phyloP scores from a whole-genome alignment of 2,329 filamentous ascomycete species.

The Colletotrichum gloeosporioides region DNA sequence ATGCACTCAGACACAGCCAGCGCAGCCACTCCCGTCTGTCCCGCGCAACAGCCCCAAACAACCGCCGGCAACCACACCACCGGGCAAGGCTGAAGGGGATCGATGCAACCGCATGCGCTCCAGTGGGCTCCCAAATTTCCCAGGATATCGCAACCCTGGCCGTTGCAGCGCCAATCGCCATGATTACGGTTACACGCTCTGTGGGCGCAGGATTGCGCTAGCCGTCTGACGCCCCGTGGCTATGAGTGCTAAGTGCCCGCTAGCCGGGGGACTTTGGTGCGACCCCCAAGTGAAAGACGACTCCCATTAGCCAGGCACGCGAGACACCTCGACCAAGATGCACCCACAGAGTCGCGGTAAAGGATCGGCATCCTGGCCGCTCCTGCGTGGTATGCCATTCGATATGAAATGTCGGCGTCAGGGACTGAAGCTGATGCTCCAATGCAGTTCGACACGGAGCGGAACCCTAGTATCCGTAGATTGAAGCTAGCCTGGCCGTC shows the following conservation, averaged over 20 bases:
- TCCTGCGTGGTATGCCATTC: not conserved
- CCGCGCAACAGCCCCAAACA: not conserved
- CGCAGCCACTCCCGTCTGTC: not conserved
- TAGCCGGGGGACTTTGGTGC: not conserved
- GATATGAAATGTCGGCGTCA: not conserved
- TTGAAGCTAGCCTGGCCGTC: not conserved
- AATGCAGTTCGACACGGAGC: not conserved
- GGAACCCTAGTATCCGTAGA: not conserved
- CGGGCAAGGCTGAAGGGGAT: conserved; percentile 2
- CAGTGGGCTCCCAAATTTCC: not conserved
- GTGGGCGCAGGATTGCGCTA: conserved; percentile 8
- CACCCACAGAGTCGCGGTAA: not conserved
- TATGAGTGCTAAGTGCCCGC: not conserved
- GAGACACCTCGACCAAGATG: not conserved
- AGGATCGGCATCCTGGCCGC: not conserved
- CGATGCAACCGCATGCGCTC: not conserved
- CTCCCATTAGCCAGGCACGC: not conserved
- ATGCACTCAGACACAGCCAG: not conserved
- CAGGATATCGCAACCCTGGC: not conserved
- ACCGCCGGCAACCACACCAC: not conserved
- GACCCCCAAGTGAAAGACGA: not conserved
- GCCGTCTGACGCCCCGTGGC: conserved; percentile 1
- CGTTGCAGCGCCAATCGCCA: not conserved
- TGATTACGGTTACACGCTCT: not conserved
- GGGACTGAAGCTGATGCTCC: not conserved